Percentiles rank a stretch among this genome's conserved stretches.
Conservation (phyloP, 495 filamentous ascomycete genomes). For the Penicillium samsonianum region DNA sequence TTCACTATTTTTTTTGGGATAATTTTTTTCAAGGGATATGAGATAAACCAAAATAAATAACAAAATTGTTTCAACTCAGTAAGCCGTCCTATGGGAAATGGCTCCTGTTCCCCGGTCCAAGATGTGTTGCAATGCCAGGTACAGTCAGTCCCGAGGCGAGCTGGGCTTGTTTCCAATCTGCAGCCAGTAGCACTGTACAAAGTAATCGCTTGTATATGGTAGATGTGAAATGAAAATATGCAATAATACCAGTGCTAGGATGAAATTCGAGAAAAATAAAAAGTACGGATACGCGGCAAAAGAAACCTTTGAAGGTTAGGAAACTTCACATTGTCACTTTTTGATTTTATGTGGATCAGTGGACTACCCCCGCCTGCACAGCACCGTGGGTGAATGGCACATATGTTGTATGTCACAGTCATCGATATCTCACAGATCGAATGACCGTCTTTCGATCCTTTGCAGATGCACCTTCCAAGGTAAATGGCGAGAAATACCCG, state of each 20-base stretch:
- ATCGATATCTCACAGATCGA: conserved; percentile 10
- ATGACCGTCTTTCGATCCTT: neutral
- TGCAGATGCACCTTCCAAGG: neutral
- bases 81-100: conserved; percentile 13
- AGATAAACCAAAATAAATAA: neutral
- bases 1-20: neutral
- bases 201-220: neutral
- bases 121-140: conserved; percentile 23
- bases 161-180: conserved; percentile 24
- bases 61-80: conserved; percentile 1
- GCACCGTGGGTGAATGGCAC: conserved; percentile 3
- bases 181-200: conserved; percentile 1
- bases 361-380: conserved; percentile 1
- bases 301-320: neutral
- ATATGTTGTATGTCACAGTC: conserved; percentile 11
- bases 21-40: neutral
- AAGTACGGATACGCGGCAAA: neutral
- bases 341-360: neutral
- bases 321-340: neutral
- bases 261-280: neutral
- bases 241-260: neutral
- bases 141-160: conserved; percentile 21
- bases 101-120: neutral
- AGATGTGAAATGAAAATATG: neutral
- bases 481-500: neutral